These are phyloP conservation scores for Solanum piurae DNA, from an alignment of 257 asterid species.

Conservation along the genomic window DNA sequence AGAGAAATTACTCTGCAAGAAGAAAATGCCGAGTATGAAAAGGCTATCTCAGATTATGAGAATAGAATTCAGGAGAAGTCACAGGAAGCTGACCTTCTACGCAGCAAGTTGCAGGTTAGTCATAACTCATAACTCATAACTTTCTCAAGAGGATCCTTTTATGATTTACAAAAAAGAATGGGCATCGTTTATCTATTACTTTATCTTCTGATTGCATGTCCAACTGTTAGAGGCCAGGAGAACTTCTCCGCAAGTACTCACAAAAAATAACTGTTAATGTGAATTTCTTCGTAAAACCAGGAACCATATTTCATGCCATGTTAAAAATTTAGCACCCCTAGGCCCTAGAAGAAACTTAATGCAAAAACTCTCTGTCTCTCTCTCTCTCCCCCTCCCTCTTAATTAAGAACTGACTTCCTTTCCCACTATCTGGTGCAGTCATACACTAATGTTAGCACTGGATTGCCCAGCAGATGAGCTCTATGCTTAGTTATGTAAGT, in stretches of 20 bases:
- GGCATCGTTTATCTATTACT: neutral
- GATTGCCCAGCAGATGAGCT: neutral
- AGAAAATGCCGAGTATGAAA: slow-evolving; percentile 76
- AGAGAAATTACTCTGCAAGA: slow-evolving; percentile 68
- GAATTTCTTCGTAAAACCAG: neutral
- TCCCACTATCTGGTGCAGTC: neutral
- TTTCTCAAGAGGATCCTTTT: neutral
- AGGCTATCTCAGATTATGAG: slow-evolving; percentile 54
- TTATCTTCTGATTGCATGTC: neutral
- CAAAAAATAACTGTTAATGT: neutral
- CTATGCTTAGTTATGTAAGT: neutral
- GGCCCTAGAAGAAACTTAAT: neutral
- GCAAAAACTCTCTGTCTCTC: neutral
- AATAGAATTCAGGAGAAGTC: slow-evolving; percentile 58
- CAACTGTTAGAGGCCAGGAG: neutral
- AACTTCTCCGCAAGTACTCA: neutral
- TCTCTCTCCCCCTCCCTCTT: neutral
- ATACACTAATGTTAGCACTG: neutral
- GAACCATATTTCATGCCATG: neutral
- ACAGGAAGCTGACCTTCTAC: slow-evolving; percentile 62
- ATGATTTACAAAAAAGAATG: neutral
- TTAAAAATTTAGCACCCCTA: neutral
- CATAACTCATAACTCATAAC: neutral
- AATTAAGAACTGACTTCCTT: neutral
- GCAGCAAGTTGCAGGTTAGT: slow-evolving; percentile 69